Evolutionary conservation across 1,284 basidiomycete genomes (phyloP), one percentile per base, ranked within the genome.

Genomic region (Singerocomus rubriflavus): DNA sequence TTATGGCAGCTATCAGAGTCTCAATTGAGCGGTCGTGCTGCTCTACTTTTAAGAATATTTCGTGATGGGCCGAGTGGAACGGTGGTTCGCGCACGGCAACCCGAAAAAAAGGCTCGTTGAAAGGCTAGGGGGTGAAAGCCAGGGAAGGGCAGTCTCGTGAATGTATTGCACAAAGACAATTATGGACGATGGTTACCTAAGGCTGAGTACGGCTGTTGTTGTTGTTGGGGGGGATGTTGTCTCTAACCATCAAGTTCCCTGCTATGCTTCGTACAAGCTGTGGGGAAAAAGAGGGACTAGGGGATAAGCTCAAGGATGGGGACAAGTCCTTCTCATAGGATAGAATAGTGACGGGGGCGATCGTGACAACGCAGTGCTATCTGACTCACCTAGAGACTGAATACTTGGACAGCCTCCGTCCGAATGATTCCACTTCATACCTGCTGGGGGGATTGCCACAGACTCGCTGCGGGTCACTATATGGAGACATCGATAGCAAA

Each of bases 1-100:
- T 57, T 48, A 60, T n/a, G 40, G 45, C 30, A 43, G 39, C 14
- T 9, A 16, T 26, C 30, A 25, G 32, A 43, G 45, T 44, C 31
- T 46, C 31, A 30, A 50, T 49, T 34, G 21, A 33, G 55, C 12
- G n/a, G 36, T 26, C 29, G 29, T 12, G 41, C 6, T 21, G 8
- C 31, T 44, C 31, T 31, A 21, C 26, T 38, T 35, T 41, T 26
- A 25, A 40, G 33, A 40, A 31, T 35, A 21, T 40, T 36, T 21
- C 25, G 27, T 31, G 27, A 26, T 38, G 40, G 21, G 27, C 34
- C 31, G 25, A 34, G 25, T 17, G 4, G 16, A 27, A 6, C 21
- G 21, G 21, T 25, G 5, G 30, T 26, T 35, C 12, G 10, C n/a
- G 25, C 37, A 21, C 4, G 26, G 29, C 17, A 17, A 34, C 35